Evolutionary conservation across 2,329 filamentous ascomycete genomes (phyloP).

Genomic region (Ilyonectria robusta): DNA sequence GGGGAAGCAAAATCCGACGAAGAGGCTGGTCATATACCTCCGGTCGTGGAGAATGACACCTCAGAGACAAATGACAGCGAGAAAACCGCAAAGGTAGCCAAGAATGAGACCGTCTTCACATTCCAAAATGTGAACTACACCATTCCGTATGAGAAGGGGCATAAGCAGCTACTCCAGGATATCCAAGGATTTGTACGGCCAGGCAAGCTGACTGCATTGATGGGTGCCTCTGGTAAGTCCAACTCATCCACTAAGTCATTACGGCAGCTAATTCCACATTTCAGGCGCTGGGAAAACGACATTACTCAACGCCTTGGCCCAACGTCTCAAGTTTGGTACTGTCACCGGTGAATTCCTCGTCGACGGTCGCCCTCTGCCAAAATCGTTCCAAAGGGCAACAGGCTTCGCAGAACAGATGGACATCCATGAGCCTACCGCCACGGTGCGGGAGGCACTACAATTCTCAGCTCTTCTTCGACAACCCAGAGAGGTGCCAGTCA

Average conservation of each 20-base stretch:
- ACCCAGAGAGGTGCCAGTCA: conserved; percentile 65
- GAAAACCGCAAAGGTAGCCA: conserved; percentile 62
- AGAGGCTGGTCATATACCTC: conserved; percentile 50
- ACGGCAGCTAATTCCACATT: not conserved
- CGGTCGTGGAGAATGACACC: conserved; percentile 45
- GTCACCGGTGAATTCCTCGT: conserved; percentile 85
- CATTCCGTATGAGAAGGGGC: conserved; percentile 70
- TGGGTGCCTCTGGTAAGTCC: conserved; percentile 69
- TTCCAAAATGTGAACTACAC: conserved; percentile 66
- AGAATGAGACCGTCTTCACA: conserved; percentile 73
- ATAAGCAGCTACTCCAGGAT: conserved; percentile 79
- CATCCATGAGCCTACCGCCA: conserved; percentile 76
- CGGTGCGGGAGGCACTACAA: conserved; percentile 75
- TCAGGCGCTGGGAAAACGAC: conserved; percentile 78
- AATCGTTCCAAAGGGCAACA: conserved; percentile 84
- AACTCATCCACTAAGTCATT: not conserved
- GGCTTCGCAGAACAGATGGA: conserved; percentile 78
- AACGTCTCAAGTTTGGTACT: conserved; percentile 82
- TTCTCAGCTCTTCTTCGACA: conserved; percentile 78
- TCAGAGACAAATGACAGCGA: conserved; percentile 36
- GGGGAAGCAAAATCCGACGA: conserved; percentile 65
- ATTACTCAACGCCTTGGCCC: conserved; percentile 80
- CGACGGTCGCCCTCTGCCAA: conserved; percentile 79
- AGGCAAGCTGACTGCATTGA: conserved; percentile 83
- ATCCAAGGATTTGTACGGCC: conserved; percentile 90